Conservation (phyloP, 495 filamentous ascomycete genomes). For the Amphirosellinia nigrospora region DNA sequence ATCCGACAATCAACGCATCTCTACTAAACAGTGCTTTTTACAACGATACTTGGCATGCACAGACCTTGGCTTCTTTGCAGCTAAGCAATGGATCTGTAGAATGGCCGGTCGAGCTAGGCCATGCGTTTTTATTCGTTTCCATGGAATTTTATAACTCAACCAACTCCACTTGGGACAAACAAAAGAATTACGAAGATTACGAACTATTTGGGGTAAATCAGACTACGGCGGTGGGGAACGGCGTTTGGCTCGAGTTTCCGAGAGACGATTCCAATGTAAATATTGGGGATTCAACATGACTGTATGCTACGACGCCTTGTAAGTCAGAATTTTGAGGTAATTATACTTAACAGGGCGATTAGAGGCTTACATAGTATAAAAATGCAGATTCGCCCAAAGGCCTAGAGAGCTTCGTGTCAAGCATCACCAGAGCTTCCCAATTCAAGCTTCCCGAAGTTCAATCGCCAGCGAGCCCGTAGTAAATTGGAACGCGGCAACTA, state of each 20-base stretch:
- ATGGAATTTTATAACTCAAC: too few species aligned
- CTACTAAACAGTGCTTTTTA: too few species aligned
- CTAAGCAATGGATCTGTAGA: too few species aligned
- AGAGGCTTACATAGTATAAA: not conserved
- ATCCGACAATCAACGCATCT: not conserved
- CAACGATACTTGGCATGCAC: too few species aligned
- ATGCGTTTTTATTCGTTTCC: not conserved
- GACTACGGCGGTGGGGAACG: not conserved
- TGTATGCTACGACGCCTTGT: not conserved
- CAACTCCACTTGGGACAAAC: too few species aligned
- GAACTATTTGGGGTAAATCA: too few species aligned
- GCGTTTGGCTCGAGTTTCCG: not conserved
- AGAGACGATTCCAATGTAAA: not conserved
- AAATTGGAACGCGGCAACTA: not conserved
- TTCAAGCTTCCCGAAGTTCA: not conserved
- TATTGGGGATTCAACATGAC: not conserved
- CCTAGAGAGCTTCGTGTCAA: not conserved
- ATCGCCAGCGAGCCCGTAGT: not conserved
- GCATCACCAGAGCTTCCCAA: not conserved
- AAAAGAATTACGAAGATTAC: too few species aligned
- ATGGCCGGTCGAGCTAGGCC: not conserved
- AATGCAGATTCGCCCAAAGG: not conserved
- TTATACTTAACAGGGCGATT: not conserved
- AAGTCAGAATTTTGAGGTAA: not conserved
- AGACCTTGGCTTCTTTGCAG: too few species aligned